These are phyloP conservation scores for Cyberlindnera maritima DNA, from an alignment of 805 yeast genomes.

Conservation along the genomic window DNA sequence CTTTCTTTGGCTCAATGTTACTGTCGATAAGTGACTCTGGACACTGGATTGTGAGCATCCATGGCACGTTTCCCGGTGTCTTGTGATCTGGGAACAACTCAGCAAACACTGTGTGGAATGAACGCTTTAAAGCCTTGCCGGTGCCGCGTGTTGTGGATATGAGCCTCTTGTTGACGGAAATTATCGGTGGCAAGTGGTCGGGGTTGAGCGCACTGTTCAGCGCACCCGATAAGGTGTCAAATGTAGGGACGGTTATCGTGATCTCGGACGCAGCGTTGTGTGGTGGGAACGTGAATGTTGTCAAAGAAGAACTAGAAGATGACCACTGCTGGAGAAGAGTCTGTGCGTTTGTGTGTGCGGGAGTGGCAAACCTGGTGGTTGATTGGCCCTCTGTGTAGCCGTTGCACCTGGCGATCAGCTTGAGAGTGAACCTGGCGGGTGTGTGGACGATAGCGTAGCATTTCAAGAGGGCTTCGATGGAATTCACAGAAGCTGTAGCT, in stretches of 20 bases:
- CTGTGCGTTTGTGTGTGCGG: not conserved
- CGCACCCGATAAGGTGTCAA: not conserved
- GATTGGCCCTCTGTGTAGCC: not conserved
- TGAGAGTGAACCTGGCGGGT: not conserved
- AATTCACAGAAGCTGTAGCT: not conserved
- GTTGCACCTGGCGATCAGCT: not conserved
- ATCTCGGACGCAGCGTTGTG: not conserved
- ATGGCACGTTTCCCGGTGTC: not conserved
- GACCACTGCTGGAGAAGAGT: not conserved
- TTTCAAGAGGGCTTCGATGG: not conserved
- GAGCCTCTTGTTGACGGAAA: not conserved
- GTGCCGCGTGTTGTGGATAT: not conserved
- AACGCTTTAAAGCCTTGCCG: not conserved
- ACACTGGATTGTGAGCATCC: not conserved
- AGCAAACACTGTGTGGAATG: not conserved
- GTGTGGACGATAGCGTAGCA: not conserved
- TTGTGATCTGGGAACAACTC: not conserved
- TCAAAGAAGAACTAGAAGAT: not conserved
- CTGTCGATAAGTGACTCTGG: not conserved
- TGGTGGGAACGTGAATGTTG: not conserved
- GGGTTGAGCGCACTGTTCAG: too few species aligned
- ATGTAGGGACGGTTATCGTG: not conserved
- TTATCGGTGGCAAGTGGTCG: not conserved
- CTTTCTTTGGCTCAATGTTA: conserved; percentile 4
- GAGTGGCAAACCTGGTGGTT: not conserved